Evolutionary conservation across 768 basidiomycete species (phyloP).

Genomic region (Hygrophorus russula): DNA sequence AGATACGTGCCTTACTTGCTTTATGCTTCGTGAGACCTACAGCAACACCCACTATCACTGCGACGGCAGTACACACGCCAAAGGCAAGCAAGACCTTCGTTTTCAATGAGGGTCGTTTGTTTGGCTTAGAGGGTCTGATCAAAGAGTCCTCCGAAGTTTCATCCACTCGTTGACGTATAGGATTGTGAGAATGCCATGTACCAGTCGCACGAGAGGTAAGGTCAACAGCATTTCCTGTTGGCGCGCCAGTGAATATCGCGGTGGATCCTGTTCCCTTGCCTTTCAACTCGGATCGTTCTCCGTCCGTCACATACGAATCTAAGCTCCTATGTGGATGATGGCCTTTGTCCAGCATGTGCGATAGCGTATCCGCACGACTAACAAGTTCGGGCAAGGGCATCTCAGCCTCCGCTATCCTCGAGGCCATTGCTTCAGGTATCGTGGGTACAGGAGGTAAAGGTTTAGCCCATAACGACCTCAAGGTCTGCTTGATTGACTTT

Average conservation of each 20-base stretch:
- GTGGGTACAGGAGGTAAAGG: slow-evolving; percentile 51
- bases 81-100: slow-evolving; percentile 18
- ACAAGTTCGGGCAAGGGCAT: slow-evolving; percentile 42
- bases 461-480: slow-evolving; percentile 35
- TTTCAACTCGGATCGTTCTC: slow-evolving; percentile 1
- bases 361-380: slow-evolving; percentile 35
- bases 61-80: slow-evolving; percentile 22
- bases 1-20: slow-evolving; percentile 16
- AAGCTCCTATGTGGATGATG: slow-evolving; percentile 40
- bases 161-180: not conserved
- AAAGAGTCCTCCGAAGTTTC: not conserved
- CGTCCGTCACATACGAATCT: slow-evolving; percentile 9
- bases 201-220: not conserved
- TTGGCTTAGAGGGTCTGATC: not conserved
- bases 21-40: slow-evolving; percentile 25
- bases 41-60: slow-evolving; percentile 35
- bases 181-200: not conserved
- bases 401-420: slow-evolving; percentile 32
- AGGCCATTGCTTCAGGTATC: slow-evolving; percentile 33
- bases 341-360: slow-evolving; percentile 37
- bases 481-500: slow-evolving; percentile 24
- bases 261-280: not conserved
- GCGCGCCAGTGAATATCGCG: not conserved
- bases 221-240: not conserved
- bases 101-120: slow-evolving; percentile 4